A percentile compares a stretch with the other conserved stretches of the same genome.
These are phyloP conservation scores for Rhynchosporium secalis DNA, from an alignment of 2,329 filamentous ascomycete genomes.

Conservation along the genomic window DNA sequence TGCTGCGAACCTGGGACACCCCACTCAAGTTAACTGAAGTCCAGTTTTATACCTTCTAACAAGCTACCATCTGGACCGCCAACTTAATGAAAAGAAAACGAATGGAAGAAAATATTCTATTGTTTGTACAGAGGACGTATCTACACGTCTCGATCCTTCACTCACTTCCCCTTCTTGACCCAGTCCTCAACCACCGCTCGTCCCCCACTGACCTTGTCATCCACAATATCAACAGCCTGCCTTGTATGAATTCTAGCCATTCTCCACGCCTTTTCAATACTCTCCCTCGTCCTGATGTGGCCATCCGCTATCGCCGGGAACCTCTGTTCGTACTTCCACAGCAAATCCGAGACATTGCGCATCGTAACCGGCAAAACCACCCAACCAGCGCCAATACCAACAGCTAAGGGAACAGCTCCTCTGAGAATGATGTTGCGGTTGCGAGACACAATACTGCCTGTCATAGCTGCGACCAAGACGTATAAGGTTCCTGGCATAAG, in stretches of 20 bases:
- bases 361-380: constrained; percentile 85
- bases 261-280: constrained; percentile 66
- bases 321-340: constrained; percentile 91
- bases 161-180: constrained; percentile 74
- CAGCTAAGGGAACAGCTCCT: constrained; percentile 70
- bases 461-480: constrained; percentile 92
- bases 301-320: constrained; percentile 81
- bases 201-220: constrained; percentile 75
- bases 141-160: constrained; percentile 3
- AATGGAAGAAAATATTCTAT: constrained; percentile 22
- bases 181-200: constrained; percentile 80
- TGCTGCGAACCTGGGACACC: no score
- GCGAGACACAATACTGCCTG: constrained; percentile 84
- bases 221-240: constrained; percentile 69
- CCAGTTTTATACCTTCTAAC: no score
- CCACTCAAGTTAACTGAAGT: no score
- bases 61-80: not conserved
- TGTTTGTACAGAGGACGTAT: constrained; percentile 27
- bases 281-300: constrained; percentile 71
- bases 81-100: not conserved
- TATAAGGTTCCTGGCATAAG: constrained; percentile 89
- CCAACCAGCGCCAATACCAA: constrained; percentile 83
- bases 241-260: constrained; percentile 75
- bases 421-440: constrained; percentile 85
- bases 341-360: constrained; percentile 79